Evolutionary conservation across 352 stramenopile species (phyloP), one percentile per base, ranked within the genome.

Genomic region (Phytophthora nicotianae): DNA sequence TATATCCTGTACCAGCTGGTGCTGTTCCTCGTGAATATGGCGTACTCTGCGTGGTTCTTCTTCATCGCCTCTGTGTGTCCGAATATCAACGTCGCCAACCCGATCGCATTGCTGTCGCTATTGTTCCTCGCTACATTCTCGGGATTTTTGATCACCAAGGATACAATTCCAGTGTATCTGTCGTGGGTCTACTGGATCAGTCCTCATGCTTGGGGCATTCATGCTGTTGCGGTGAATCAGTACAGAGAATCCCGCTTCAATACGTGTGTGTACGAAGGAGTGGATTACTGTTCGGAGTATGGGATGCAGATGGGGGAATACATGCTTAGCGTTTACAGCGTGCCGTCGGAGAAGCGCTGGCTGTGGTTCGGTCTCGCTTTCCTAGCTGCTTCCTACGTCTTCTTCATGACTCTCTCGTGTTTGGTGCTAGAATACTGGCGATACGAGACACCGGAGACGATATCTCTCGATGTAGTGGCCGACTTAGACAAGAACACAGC

Each of bases 151-250:
- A 65, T 85, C 27, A 68, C 81, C 11, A 59, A 77, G 5, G 67
- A 77, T 9, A 41, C 65, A 3, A 86, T 89, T 19, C 81, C 79
- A 9, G 58, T 41, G 13, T 81, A 80, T 51, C 68, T 79, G 23
- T 62, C 53, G 3, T 91, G 83, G 83, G 7, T 88, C 19, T 90
- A 88, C 61, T 89, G 68, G 66, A 64, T 90, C 32, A 80, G 85
- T 49, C 83, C 83, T 0, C 51, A 88, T 2, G 53, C 68, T 0
- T 90, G 79, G 79, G 46, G 32, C 0, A 49, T 83, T 24, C 77
- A 79, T 9, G 45, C 49, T 21, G 41, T 84, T 9, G 71, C 58
- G 3, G 60, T 85, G 17, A 72, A 52, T 17, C 61, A 89, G 43
- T 87, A 84, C 56, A 27, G 68, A 4, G 61, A 52, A 11, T 29